phyloP scores from a whole-genome alignment of 257 asterid species.

The Capsicum rhomboideum region DNA sequence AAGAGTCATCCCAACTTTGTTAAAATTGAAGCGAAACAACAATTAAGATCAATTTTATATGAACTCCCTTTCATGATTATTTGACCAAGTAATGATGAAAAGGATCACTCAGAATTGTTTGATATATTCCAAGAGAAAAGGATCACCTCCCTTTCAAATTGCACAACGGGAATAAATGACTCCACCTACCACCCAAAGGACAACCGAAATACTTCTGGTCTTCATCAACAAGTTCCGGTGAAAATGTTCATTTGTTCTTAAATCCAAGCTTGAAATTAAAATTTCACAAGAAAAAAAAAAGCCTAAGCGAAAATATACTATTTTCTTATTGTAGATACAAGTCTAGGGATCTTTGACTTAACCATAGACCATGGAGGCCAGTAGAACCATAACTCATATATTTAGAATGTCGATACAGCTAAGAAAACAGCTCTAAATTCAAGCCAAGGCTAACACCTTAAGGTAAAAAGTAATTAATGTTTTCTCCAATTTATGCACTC shows the following conservation, averaged over 20 bases:
- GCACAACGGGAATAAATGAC: not conserved
- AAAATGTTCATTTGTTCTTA: not conserved
- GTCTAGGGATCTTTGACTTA: not conserved
- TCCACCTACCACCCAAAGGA: not conserved
- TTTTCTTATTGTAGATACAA: not conserved
- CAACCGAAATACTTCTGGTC: not conserved
- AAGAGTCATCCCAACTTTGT: constrained; percentile 1
- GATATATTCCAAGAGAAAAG: not conserved
- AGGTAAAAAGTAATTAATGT: not conserved
- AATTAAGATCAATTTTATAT: not conserved
- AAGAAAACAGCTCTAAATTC: not conserved
- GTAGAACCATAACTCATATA: not conserved
- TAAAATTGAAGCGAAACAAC: not conserved
- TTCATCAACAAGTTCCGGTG: not conserved
- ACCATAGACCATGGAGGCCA: not conserved
- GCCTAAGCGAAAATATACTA: not conserved
- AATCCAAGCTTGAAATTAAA: not conserved
- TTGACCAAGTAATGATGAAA: no score
- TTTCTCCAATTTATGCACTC: not conserved
- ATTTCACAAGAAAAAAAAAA: not conserved
- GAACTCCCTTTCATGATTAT: no score
- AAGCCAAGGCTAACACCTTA: not conserved
- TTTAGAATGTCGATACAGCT: not conserved
- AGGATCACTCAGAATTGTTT: no score
- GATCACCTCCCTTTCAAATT: not conserved